These are phyloP conservation scores for Candida rishiriensis DNA, from an alignment of 805 yeast species.

Conservation along the genomic window DNA sequence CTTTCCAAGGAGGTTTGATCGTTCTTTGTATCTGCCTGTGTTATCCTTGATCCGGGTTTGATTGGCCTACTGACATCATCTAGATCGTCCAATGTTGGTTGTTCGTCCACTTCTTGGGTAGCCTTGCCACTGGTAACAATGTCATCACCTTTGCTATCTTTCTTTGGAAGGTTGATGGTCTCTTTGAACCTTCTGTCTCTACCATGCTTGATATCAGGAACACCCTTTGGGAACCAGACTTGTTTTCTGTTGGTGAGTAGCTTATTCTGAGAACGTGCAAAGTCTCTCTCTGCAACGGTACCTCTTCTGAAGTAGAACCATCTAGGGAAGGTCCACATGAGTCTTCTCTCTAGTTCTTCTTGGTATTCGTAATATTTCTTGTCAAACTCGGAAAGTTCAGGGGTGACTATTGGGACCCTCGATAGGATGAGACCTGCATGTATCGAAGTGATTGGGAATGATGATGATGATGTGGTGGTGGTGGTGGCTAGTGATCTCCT, in stretches of 20 bases:
- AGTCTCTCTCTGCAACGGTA: constrained; percentile 80
- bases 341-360: constrained; percentile 76
- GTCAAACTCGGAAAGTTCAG: constrained; percentile 70
- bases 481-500: constrained; percentile 12
- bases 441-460: constrained; percentile 12
- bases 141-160: constrained; percentile 26
- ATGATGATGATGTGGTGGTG: not conserved
- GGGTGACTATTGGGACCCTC: constrained; percentile 80
- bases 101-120: constrained; percentile 8
- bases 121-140: constrained; percentile 26
- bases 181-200: constrained; percentile 87
- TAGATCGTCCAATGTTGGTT: constrained; percentile 28
- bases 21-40: constrained; percentile 66
- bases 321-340: constrained; percentile 97
- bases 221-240: constrained; percentile 76
- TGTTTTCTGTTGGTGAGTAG: constrained; percentile 71
- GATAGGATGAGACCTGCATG: constrained; percentile 62
- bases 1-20: constrained; percentile 74
- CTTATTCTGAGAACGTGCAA: constrained; percentile 66
- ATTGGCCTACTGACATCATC: constrained; percentile 67
- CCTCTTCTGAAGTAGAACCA: constrained; percentile 90
- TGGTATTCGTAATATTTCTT: constrained; percentile 75
- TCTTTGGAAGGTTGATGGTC: constrained; percentile 67
- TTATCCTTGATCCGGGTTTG: constrained; percentile 62
- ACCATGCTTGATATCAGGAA: constrained; percentile 80